These are phyloP conservation scores for Rubroboletus pulcherrimus DNA, from an alignment of 768 basidiomycete species.

Conservation along the genomic window DNA sequence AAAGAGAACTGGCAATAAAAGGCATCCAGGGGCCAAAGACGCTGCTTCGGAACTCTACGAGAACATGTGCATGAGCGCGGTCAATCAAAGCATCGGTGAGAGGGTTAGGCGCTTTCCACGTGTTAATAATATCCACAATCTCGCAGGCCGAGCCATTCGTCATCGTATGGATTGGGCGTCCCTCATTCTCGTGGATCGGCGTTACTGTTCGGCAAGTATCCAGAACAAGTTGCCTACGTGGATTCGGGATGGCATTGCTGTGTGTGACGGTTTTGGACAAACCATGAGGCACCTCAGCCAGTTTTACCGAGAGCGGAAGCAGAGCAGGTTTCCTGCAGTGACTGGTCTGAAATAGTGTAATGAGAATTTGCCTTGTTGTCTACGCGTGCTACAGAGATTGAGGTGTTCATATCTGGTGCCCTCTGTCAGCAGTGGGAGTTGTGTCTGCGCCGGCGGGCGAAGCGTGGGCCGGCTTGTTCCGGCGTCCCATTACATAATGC, in stretches of 20 bases:
- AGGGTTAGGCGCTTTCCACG: background rate
- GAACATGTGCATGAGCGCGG: slow-evolving; percentile 89
- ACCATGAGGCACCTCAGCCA: slow-evolving; percentile 61
- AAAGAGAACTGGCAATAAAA: slow-evolving; percentile 37
- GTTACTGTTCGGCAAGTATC: slow-evolving; percentile 70
- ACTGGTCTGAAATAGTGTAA: slow-evolving; percentile 1
- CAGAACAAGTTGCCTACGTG: slow-evolving; percentile 83
- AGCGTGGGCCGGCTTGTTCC: slow-evolving; percentile 15
- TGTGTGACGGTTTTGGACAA: slow-evolving; percentile 67
- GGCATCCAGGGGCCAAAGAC: slow-evolving; percentile 45
- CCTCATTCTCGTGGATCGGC: slow-evolving; percentile 79
- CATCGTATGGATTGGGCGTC: slow-evolving; percentile 91
- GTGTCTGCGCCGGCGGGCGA: background rate
- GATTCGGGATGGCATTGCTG: slow-evolving; percentile 65
- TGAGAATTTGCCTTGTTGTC: background rate
- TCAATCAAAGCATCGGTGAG: slow-evolving; percentile 96
- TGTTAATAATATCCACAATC: background rate
- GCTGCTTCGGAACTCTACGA: slow-evolving; percentile 83
- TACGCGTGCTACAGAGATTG: slow-evolving; percentile 1
- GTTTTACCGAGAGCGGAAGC: slow-evolving; percentile 64
- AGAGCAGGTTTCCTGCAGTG: background rate
- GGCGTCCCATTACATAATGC: slow-evolving; percentile 13
- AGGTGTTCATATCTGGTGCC: background rate
- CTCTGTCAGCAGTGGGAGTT: slow-evolving; percentile 2
- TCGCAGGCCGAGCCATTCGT: slow-evolving; percentile 84